These are phyloP conservation scores for Schwanniomyces pseudopolymorphus DNA, from an alignment of 805 yeast species.

Conservation along the genomic window DNA sequence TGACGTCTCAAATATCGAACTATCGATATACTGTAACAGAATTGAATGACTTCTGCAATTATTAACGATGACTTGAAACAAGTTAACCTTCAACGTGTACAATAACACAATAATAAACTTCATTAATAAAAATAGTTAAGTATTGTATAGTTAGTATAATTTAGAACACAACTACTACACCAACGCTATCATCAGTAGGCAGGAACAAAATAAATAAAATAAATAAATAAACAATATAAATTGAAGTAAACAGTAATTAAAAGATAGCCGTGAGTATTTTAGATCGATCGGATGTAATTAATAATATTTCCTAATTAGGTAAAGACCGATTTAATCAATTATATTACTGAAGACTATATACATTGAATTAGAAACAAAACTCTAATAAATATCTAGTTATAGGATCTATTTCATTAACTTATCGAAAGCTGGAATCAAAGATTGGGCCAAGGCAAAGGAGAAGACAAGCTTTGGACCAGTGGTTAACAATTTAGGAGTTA, in stretches of 20 bases:
- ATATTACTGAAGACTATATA: neutral
- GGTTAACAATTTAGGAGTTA: slow-evolving; percentile 93
- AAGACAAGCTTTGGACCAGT: slow-evolving; percentile 98
- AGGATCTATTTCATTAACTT: slow-evolving; percentile 45
- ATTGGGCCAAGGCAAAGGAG: slow-evolving; percentile 96
- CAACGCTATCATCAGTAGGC: no score
- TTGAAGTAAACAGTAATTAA: no score
- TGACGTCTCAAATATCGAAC: slow-evolving; percentile 29
- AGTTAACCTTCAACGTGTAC: slow-evolving; percentile 37
- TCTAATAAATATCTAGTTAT: neutral
- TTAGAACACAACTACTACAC: neutral
- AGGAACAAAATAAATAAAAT: no score
- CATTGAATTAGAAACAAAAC: neutral
- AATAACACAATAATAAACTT: slow-evolving; percentile 30
- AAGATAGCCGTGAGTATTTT: neutral
- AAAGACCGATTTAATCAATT: neutral
- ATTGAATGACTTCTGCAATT: slow-evolving; percentile 33
- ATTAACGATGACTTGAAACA: slow-evolving; percentile 34
- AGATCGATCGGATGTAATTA: neutral
- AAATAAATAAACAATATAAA: neutral
- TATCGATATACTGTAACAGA: slow-evolving; percentile 30
- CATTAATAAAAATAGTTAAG: slow-evolving; percentile 19
- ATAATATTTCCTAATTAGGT: slow-evolving; percentile 2
- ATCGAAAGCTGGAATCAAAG: slow-evolving; percentile 95
- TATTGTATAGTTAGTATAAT: neutral